Base-by-base conservation (phyloP, 257 asterid species). In the Nemophila menziesii region DNA sequence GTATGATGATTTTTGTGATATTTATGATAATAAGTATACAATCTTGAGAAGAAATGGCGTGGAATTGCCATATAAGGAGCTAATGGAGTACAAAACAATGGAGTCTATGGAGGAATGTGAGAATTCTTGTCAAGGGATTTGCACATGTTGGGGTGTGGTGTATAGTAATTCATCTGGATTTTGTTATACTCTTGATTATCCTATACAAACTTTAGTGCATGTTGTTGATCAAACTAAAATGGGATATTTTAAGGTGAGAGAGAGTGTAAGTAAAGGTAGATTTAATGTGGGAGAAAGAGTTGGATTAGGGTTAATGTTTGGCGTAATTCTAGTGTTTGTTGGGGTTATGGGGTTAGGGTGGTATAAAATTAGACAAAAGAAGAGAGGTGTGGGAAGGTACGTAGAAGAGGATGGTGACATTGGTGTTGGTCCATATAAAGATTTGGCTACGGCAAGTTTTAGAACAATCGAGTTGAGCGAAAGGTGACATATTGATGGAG, bases 121-220 rank as follows among this genome's bases (percentile, higher is more conserved):
- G 64, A 54, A 51, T 8, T 44, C 77, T n/a, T 89, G 98, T 46
- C 68, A 62, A 49, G 46, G 38, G 1, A 78, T 72, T 53, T 89
- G 98, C 45, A 61, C 84, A 12, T 89, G 95, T 37, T 80, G 94
- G 95, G 98, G 95, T 2, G 95, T 40, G 69, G 92, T 70, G 68
- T 89, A 80, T 57, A 78, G 80, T 52, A 89, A 89, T 71, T 49
- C 76, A 11, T 80, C 94, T 56, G 95, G 98, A 62, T 76, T 80
- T 67, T 89, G 98, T 74, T 78, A 84, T 86, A 66, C 21, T 52
- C 68, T 89, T 36, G 78, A 72, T 14, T 80, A 67, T 29, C 94
- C 98, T 46, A 52, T 76, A 0, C 75, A 66, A 64, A 71, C 90
- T 16, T 61, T 89, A 3, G 57, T 70, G 49, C 62, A 68, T 0